Evolutionary conservation across 78 protist genomes (phyloP).

Genomic region (Bigelowiella natans): DNA sequence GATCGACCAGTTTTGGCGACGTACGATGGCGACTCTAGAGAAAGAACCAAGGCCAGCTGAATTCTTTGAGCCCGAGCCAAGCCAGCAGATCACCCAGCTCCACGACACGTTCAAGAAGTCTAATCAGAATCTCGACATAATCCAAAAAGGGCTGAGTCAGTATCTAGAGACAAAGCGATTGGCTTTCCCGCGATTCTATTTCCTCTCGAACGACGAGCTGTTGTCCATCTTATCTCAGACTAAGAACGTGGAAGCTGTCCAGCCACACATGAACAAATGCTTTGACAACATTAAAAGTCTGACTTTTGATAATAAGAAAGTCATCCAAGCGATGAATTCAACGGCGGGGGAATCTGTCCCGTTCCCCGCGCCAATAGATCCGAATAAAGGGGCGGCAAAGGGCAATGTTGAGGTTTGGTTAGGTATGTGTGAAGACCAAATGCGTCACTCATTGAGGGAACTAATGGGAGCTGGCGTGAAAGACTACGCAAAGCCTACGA

Average conservation of each 20-base stretch:
- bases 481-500: conserved; percentile 10
- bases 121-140: conserved; percentile 53
- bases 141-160: conserved; percentile 60
- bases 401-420: conserved; percentile 69
- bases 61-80: no score
- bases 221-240: conserved; percentile 68
- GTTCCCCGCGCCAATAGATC: neutral
- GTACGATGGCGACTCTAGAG: conserved; percentile 7
- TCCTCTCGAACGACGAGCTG: conserved; percentile 78
- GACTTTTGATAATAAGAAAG: conserved; percentile 11
- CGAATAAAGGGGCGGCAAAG: conserved; percentile 2
- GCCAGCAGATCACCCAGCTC: no score
- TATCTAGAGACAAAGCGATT: conserved; percentile 74
- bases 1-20: conserved; percentile 39
- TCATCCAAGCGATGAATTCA: conserved; percentile 37
- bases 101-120: conserved; percentile 48
- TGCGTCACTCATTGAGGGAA: no score
- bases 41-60: neutral
- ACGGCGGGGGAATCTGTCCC: conserved; percentile 45
- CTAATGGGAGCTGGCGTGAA: no score
- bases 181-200: conserved; percentile 79
- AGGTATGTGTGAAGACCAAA: conserved; percentile 29
- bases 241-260: conserved; percentile 53
- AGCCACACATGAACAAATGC: conserved; percentile 66
- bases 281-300: conserved; percentile 57